Base-by-base conservation (phyloP, 208 protist species). In the Kentomonas sorsogonicus region DNA sequence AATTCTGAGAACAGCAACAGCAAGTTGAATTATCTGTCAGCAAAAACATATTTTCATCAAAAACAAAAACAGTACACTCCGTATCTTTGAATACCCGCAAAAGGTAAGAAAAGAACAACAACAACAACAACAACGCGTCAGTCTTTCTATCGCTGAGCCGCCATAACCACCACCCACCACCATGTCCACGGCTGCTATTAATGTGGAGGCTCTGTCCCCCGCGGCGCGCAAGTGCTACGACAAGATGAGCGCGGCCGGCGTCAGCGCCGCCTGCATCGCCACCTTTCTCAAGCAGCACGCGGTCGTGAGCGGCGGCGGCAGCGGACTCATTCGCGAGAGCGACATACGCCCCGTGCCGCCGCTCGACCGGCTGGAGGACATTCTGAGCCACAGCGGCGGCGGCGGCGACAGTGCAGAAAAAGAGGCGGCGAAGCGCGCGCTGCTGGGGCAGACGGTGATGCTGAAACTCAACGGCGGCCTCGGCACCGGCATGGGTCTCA, bases 401-500 rank as follows among this genome's bases (percentile, higher is more conserved):
- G 4, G 22, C 22, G 22, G 13, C 39, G 34, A 29, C 22, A 2
- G 50, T 41, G 16, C 11, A 18, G 16, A 41, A 18, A 58, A 18
- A n/a, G 54, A 40, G 11, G 55, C 60, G 31, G 63, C 46, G 43
- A 50, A 56, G 27, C 48, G 51, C 51, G 52, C 54, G 34, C 58
- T 91, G 13, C 69, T 93, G 13, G 46, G 77, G 36, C 72, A 96
- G 67, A 87, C 97, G 0, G 96, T 98, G 0, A 91, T 99, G 38
- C 45, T 99, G 33, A 99, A 99, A 86, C 86, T 99, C 41, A 98
- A 98, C 77, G 97, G 97, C 38, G 97, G 97, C 29, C 83, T 98
- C 11, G 93, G 93, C 40, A 96, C 93, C 2, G 71, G 85, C 50
- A 96, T 97, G 91, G 89, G 88, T 6, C 69, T 93, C 29, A 53